Base-by-base conservation (phyloP, 2,329 filamentous ascomycete species). In the Cladosporium sp. region DNA sequence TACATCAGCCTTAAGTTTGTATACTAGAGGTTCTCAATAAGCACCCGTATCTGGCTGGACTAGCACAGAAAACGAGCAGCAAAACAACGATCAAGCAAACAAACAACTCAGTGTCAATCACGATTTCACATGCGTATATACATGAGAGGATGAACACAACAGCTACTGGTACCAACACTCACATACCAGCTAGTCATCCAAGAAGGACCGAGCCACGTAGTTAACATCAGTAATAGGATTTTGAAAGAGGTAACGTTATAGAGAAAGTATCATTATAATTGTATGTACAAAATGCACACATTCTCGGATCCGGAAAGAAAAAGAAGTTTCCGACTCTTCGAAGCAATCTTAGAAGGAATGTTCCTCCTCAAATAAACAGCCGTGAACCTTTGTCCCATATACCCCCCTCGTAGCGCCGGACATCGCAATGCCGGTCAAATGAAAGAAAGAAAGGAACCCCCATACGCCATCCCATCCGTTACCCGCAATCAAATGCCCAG, bases 391-490 rank as follows among this genome's bases (percentile, higher is more conserved):
- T 47, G 41, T 47, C 41, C 41, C n/a, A 47, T 47, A 24, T 47
- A 38, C 24, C 11, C 18, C 32, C 18, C 52, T 55, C 52, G 52
- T 34, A 12, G 14, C 51, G 59, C 59, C 59, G 36, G 59, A 47
- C 59, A 62, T 62, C 59, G 59, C 30, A 30, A 62, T 62, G 59
- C 59, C 59, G 59, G 59, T 62, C 59, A 47, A 51, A 55, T 32
- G 32, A 51, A 63, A 32, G 1, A 54, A 54, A 30, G 30, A 21
- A 34, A 30, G 26, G 14, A 15, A 6, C 36, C 34, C 24, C 34
- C 24, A 14, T 59, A 15, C 52, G 30, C 52, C 26, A 26, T 21
- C 47, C 60, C 21, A 36, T 32, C 47, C 60, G 24, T 51, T 47
- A 47, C 7, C 54, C 49, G 60, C 60, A 63, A 26, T 28, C 18